Evolutionary conservation across 1,284 basidiomycete species (phyloP), one percentile per base, ranked within the genome.

Genomic region (Microbotryum saponariae): DNA sequence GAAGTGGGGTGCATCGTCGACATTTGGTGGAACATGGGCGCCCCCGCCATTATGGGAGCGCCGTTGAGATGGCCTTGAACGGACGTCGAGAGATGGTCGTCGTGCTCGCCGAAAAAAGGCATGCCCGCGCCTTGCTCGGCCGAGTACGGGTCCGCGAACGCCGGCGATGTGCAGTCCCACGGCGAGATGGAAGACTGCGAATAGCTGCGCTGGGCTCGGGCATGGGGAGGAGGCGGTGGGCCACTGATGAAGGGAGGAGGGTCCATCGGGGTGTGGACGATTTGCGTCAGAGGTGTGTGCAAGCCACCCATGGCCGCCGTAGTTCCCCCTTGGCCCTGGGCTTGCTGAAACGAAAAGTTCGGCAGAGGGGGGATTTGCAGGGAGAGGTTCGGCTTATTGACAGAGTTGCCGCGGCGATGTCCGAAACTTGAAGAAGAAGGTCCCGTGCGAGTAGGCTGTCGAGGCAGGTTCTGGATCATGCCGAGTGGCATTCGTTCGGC

Each of bases 341-440:
- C 45, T 29, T 20, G 50, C 46, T 33, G 47, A 4, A 6, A 44
- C 6, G 48, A 23, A 33, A 50, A n/a, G 56, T 20, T 55, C 58
- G 49, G n/a, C 8, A 66, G 65, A 23, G 60, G 63, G 18, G 69
- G 69, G 37, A 70, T 71, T 55, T 56, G 63, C 0, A 69, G 54
- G 3, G 62, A 62, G 8, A 68, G 56, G 57, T 60, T 66, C 10
- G 70, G 64, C 54, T 64, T 68, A 50, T 29, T 37, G 44, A 44
- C 27, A 14, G 42, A 55, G 23, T 18, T 45, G 44, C 21, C 20
- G 31, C 9, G 27, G 62, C 16, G 47, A 31, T 7, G 20, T 6
- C n/a, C 37, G 55, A 14, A 16, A 37, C 58, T 16, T 56, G 56
- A 33, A 53, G 51, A 25, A 37, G 47, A 21, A 29, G 52, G 25